Evolutionary conservation across 306 rosid species (phyloP).

Genomic region (Canavalia gladiata): DNA sequence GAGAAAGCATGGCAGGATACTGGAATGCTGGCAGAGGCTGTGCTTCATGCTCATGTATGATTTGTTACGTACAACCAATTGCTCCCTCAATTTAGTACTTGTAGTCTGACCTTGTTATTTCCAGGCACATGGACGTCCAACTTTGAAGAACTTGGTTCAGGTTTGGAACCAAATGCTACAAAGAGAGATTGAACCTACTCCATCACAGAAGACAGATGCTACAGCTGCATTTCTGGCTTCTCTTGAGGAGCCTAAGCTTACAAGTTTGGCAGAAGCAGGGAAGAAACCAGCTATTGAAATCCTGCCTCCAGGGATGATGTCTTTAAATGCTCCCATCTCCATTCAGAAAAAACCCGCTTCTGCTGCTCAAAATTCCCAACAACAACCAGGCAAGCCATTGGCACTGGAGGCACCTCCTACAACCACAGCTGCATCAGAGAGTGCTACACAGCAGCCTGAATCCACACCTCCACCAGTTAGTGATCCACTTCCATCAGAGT

Average conservation of each 20-base stretch:
- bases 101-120: conserved; percentile 51
- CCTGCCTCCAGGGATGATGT: conserved; percentile 92
- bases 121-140: conserved; percentile 98
- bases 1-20: conserved; percentile 99
- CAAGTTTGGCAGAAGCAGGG: conserved; percentile 93
- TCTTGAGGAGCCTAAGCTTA: conserved; percentile 93
- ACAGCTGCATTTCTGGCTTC: conserved; percentile 93
- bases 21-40: conserved; percentile 99
- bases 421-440: conserved; percentile 53
- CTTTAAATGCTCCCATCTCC: conserved; percentile 76
- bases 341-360: conserved; percentile 77
- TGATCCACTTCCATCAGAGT: conserved; percentile 51
- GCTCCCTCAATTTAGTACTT: conserved; percentile 30
- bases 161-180: conserved; percentile 93
- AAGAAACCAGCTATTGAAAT: conserved; percentile 95
- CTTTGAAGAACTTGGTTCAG: conserved; percentile 89
- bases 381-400: conserved; percentile 75
- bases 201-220: conserved; percentile 80
- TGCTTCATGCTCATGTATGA: conserved; percentile 96
- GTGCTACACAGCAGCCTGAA: conserved; percentile 58
- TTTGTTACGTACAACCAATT: conserved; percentile 8
- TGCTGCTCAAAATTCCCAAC: conserved; percentile 66
- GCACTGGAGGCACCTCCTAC: conserved; percentile 81
- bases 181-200: conserved; percentile 86
- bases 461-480: conserved; percentile 53